Evolutionary conservation across 2,329 filamentous ascomycete genomes (phyloP).

Genomic region (Dactylella cylindrospora): DNA sequence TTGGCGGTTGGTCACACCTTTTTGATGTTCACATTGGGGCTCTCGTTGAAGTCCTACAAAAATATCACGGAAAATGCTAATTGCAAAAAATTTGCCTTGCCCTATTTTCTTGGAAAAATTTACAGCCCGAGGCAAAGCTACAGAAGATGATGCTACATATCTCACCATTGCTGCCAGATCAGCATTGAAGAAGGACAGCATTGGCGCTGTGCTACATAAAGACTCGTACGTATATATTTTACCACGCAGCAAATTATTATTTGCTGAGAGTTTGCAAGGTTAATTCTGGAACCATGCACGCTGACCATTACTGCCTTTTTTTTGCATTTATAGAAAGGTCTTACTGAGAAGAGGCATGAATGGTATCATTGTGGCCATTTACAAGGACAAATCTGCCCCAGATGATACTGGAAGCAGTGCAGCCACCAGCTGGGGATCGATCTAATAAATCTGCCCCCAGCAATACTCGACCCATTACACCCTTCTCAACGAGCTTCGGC

Average conservation of each 20-base stretch:
- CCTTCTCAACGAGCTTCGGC: too few relatives aligned
- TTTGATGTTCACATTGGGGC: conserved; percentile 3
- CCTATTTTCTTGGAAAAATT: neutral
- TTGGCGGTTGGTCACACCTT: conserved; percentile 43
- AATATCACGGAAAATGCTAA: too few relatives aligned
- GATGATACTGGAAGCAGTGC: conserved; percentile 45
- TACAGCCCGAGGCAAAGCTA: conserved; percentile 48
- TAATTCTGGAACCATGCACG: conserved; percentile 18
- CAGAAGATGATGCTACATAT: conserved; percentile 48
- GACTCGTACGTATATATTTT: conserved; percentile 45
- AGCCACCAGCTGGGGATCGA: conserved; percentile 37
- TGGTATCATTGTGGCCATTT: conserved; percentile 48
- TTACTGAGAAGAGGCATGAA: conserved; percentile 46
- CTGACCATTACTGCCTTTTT: conserved; percentile 15
- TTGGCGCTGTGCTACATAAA: conserved; percentile 48
- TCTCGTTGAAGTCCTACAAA: neutral
- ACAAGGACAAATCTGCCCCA: conserved; percentile 48
- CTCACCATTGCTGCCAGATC: conserved; percentile 46
- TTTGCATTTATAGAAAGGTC: conserved; percentile 45
- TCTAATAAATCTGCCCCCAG: conserved; percentile 10
- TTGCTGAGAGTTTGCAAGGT: conserved; percentile 1
- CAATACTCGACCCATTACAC: conserved; percentile 3
- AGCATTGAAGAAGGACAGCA: conserved; percentile 47
- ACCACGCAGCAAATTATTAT: neutral
- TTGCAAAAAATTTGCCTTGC: too few relatives aligned